Conservation (phyloP, 2,329 filamentous ascomycete genomes). For the Diaporthe caulivora region DNA sequence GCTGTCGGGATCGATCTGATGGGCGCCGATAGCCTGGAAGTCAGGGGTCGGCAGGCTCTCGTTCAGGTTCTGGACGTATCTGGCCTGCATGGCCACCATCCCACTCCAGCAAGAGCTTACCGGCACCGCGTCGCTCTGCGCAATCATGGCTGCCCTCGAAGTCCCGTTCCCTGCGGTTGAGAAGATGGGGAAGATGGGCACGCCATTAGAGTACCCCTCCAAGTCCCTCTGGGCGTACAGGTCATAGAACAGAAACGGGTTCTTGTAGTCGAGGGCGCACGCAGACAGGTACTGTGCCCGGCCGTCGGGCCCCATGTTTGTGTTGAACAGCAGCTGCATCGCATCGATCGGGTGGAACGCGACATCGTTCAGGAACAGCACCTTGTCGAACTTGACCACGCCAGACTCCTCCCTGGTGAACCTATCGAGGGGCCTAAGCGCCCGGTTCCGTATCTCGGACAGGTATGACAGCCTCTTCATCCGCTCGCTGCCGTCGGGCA, state of each 20-base stretch:
- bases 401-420: conserved; percentile 51
- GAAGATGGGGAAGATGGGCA: conserved; percentile 79
- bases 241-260: conserved; percentile 78
- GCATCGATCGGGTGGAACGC: conserved; percentile 64
- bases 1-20: conserved; percentile 52
- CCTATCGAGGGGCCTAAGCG: conserved; percentile 72
- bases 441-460: conserved; percentile 79
- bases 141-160: conserved; percentile 73
- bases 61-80: conserved; percentile 64
- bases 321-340: conserved; percentile 71
- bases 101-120: conserved; percentile 80
- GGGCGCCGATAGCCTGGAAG: conserved; percentile 50
- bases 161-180: conserved; percentile 62
- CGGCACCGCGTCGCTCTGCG: conserved; percentile 72
- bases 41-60: conserved; percentile 47
- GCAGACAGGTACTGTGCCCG: conserved; percentile 72
- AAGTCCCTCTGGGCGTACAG: conserved; percentile 78
- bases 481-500: conserved; percentile 73
- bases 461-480: conserved; percentile 81
- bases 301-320: conserved; percentile 65
- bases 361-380: conserved; percentile 78
- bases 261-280: conserved; percentile 78
- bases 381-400: conserved; percentile 62
- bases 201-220: conserved; percentile 72
- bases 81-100: conserved; percentile 76